These are phyloP conservation scores for Colletotrichum sp. DNA, from an alignment of 2,329 filamentous ascomycete genomes.

Conservation along the genomic window DNA sequence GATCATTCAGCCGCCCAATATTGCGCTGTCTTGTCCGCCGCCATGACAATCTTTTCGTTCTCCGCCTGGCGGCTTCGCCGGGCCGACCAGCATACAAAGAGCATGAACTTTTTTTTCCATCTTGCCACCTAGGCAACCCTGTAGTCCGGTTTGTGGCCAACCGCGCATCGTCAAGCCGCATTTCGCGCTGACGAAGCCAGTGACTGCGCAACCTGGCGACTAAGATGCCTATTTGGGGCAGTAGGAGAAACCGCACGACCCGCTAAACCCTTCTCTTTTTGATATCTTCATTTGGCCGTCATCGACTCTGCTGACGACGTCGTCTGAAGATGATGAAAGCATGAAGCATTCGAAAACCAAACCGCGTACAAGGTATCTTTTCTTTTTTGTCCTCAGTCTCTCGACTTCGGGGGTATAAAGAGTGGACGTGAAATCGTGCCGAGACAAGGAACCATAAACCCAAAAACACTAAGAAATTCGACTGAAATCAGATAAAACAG, in stretches of 20 bases:
- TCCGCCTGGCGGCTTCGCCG: slow-evolving; percentile 1
- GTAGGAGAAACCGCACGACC: not conserved
- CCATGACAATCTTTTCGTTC: slow-evolving; percentile 7
- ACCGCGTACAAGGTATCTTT: slow-evolving; percentile 22
- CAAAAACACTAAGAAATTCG: slow-evolving; percentile 18
- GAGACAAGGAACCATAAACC: slow-evolving; percentile 24
- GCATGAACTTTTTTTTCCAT: not conserved
- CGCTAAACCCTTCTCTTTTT: slow-evolving; percentile 12
- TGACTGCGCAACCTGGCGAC: not conserved
- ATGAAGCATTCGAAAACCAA: slow-evolving; percentile 7
- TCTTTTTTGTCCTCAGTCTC: slow-evolving; percentile 22
- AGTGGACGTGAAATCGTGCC: slow-evolving; percentile 24
- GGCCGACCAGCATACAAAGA: slow-evolving; percentile 1
- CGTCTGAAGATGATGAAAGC: slow-evolving; percentile 1
- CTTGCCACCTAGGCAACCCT: not conserved
- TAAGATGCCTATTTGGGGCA: not conserved
- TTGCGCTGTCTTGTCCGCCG: slow-evolving; percentile 1
- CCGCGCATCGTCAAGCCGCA: not conserved
- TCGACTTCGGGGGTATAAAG: slow-evolving; percentile 25
- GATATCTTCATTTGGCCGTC: not conserved
- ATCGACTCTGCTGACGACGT: not conserved
- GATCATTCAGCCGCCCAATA: slow-evolving; percentile 4
- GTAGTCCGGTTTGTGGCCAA: not conserved
- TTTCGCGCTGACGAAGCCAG: not conserved
- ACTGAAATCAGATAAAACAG: slow-evolving; percentile 26